phyloP scores from a whole-genome alignment of 2,329 filamentous ascomycete species.

The Verticillium nubilum region DNA sequence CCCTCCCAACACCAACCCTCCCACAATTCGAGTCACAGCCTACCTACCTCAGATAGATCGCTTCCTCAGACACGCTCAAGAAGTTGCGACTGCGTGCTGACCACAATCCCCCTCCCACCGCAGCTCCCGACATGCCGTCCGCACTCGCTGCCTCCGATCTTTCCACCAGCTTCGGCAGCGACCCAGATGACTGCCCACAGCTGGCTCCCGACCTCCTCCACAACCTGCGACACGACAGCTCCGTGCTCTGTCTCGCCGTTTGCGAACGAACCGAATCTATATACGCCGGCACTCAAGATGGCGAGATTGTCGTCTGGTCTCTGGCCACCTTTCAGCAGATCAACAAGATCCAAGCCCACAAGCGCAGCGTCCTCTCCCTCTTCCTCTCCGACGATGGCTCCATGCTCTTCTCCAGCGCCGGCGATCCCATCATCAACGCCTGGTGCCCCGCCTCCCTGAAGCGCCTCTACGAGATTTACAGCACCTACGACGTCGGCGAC shows the following conservation, averaged over 20 bases:
- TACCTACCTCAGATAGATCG: neutral
- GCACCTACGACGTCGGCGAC: conserved; percentile 89
- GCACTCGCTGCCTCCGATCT: conserved; percentile 10
- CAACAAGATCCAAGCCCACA: conserved; percentile 77
- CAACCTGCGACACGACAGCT: conserved; percentile 69
- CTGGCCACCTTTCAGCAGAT: conserved; percentile 81
- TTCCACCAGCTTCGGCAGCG: conserved; percentile 10
- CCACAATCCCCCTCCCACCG: neutral
- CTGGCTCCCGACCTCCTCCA: conserved; percentile 61
- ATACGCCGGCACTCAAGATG: conserved; percentile 88
- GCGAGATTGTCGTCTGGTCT: conserved; percentile 89
- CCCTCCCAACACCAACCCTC: neutral
- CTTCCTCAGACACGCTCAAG: too few relatives aligned
- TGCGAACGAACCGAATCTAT: conserved; percentile 73
- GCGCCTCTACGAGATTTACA: conserved; percentile 84
- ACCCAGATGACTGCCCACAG: conserved; percentile 18
- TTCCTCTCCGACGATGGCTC: conserved; percentile 69
- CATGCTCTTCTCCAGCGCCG: conserved; percentile 85
- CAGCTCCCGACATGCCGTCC: conserved; percentile 13
- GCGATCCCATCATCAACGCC: conserved; percentile 89
- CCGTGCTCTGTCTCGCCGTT: conserved; percentile 76
- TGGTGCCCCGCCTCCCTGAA: conserved; percentile 77
- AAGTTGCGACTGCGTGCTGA: neutral
- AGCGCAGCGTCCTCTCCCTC: conserved; percentile 83
- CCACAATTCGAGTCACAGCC: neutral